Evolutionary conservation across 2,329 filamentous ascomycete species (phyloP), one percentile per base, ranked within the genome.

Genomic region (Nigrospora sphaerica): DNA sequence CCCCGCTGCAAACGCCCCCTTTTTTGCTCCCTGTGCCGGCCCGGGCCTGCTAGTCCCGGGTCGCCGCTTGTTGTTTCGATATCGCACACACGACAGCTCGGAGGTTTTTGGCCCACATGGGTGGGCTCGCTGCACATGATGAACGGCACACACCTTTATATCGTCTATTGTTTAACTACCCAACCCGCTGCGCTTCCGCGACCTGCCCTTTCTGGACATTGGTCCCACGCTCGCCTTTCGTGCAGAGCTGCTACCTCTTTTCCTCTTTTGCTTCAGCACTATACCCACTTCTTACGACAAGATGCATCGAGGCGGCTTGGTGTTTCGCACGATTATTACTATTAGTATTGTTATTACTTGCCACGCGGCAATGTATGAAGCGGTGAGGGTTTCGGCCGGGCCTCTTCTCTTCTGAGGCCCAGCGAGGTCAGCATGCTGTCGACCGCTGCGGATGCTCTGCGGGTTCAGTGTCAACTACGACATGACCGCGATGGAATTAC

Each of bases 241-340:
- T 4, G 38, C 13, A 32, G 23, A 14, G 13, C 32, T 37, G 17
- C 19, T 42, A 28, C 41, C 34, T 16, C 19, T 39, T 45, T 40
- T 16, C 23, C 33, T 45, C 39, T 47, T 42, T 16, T 32, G 6
- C 32, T 47, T 43, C 42, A 32, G 41, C 32, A 33, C 31, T 46
- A 49, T 49, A 49, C 43, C 47, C 47, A 16, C 31, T 32, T 42
- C 23, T 40, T 42, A 23, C 17, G 36, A 40, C 40, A 28, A 40
- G 17, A 41, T 37, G 42, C 43, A 31, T 39, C 34, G 39, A 13
- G 39, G 39, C 36, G 44, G 43, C 33, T 49, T 49, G 35, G 28
- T 39, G 23, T 28, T 28, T 28, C 23, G 23, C 23, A 10, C 7
- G 6, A 28, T 10, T 28, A 28, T 6, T 6, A 4, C 19, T 28